Conservation (phyloP, 345 rosid species). For the Raphanus sativus region DNA sequence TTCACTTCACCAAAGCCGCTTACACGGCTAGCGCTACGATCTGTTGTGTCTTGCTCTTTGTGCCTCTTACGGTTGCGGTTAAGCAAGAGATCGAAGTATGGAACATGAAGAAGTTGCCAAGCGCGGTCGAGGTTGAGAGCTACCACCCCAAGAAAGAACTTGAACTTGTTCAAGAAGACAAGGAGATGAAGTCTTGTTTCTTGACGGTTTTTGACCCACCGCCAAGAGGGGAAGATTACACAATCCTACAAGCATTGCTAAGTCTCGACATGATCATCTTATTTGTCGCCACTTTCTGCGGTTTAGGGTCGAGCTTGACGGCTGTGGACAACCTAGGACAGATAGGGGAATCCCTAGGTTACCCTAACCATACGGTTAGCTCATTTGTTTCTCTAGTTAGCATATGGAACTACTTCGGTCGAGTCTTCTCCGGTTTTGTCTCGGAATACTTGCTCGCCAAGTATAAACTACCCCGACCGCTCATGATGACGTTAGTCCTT, state of each 20-base stretch:
- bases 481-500: constrained; percentile 72
- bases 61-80: constrained; percentile 58
- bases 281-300: constrained; percentile 65
- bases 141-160: constrained; percentile 24
- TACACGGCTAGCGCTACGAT: constrained; percentile 50
- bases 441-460: constrained; percentile 59
- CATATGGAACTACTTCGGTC: constrained; percentile 88
- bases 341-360: constrained; percentile 86
- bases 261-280: constrained; percentile 72
- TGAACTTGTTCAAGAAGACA: constrained; percentile 22
- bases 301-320: constrained; percentile 75
- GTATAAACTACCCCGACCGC: constrained; percentile 67
- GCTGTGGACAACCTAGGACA: constrained; percentile 89
- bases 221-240: constrained; percentile 84
- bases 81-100: constrained; percentile 63
- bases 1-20: constrained; percentile 53
- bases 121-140: constrained; percentile 31
- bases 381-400: constrained; percentile 78
- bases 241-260: constrained; percentile 71
- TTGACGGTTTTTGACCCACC: constrained; percentile 54
- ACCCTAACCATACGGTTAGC: constrained; percentile 55
- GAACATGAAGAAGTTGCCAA: constrained; percentile 46
- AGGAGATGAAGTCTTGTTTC: constrained; percentile 50
- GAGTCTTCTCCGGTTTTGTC: constrained; percentile 80
- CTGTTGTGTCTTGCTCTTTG: constrained; percentile 55